phyloP scores from a whole-genome alignment of 2,329 filamentous ascomycete genomes.

The Verticillium albo-atrum region DNA sequence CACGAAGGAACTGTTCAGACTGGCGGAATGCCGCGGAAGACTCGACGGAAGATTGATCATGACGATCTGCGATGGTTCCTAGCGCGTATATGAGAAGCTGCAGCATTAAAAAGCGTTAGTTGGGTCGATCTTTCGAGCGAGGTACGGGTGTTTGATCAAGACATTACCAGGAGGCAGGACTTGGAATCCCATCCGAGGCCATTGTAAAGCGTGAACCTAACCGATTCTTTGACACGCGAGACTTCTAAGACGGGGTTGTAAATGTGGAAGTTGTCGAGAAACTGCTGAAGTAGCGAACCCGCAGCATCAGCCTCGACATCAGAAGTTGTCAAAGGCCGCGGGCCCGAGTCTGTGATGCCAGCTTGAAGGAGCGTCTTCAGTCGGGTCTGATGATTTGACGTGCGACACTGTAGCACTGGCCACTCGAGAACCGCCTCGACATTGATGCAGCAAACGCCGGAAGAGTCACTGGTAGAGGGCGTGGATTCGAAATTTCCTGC shows the following conservation, averaged over 20 bases:
- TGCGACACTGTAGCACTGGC: too few species aligned
- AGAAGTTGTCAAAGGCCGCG: not conserved
- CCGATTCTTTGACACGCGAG: not conserved
- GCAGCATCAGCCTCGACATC: not conserved
- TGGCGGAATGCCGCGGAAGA: not conserved
- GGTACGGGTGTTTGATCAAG: too few species aligned
- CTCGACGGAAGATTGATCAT: not conserved
- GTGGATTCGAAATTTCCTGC: too few species aligned
- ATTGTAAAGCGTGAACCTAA: not conserved
- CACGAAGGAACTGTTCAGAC: not conserved
- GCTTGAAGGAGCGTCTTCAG: not conserved
- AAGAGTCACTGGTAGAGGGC: too few species aligned
- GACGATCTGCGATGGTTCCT: not conserved
- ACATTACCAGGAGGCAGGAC: conserved; percentile 7
- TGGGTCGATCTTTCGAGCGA: too few species aligned
- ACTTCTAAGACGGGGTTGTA: conserved; percentile 2
- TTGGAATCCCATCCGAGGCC: conserved; percentile 8
- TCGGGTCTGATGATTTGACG: too few species aligned
- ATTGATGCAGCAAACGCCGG: too few species aligned
- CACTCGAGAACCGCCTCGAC: too few species aligned
- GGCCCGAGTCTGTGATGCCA: not conserved
- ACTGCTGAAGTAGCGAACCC: not conserved
- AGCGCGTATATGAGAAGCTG: conserved; percentile 1
- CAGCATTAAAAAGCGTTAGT: not conserved
- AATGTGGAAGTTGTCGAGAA: not conserved